phyloP scores from a whole-genome alignment of 768 basidiomycete genomes.

The Termitomyces sp. region DNA sequence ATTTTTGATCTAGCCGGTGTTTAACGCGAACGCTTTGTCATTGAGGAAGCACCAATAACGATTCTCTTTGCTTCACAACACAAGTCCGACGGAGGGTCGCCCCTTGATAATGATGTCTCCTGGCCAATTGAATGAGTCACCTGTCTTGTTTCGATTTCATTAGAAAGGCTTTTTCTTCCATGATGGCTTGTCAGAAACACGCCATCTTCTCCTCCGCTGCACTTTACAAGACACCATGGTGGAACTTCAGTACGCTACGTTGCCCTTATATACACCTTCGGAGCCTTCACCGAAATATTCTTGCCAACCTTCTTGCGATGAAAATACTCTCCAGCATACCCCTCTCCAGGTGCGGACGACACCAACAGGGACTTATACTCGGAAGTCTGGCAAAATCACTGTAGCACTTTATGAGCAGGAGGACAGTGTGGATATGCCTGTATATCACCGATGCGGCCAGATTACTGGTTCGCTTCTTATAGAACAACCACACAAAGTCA shows the following conservation, averaged over 20 bases:
- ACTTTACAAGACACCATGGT: background rate
- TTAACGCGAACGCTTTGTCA: too few relatives aligned
- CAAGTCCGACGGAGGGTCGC: conserved; percentile 1
- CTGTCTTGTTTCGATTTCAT: background rate
- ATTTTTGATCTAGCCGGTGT: background rate
- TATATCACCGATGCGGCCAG: conserved; percentile 41
- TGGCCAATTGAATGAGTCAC: conserved; percentile 5
- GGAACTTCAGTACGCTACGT: conserved; percentile 2
- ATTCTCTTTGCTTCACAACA: background rate
- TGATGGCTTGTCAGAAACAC: background rate
- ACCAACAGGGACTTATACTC: conserved; percentile 42
- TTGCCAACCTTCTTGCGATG: conserved; percentile 47
- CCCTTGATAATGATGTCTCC: background rate
- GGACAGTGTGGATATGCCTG: conserved; percentile 33
- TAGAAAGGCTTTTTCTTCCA: background rate
- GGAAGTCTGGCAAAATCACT: conserved; percentile 36
- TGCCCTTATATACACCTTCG: conserved; percentile 57
- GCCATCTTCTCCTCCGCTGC: background rate
- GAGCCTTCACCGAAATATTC: conserved; percentile 59
- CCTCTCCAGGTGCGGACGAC: conserved; percentile 26
- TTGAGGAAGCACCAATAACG: background rate
- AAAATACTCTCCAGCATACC: conserved; percentile 52
- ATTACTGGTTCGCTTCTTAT: conserved; percentile 45
- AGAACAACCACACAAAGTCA: conserved; percentile 36
- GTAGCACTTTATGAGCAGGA: conserved; percentile 50